Evolutionary conservation across 306 rosid species (phyloP), one percentile per base, ranked within the genome.

Genomic region (Citrullus amarus): DNA sequence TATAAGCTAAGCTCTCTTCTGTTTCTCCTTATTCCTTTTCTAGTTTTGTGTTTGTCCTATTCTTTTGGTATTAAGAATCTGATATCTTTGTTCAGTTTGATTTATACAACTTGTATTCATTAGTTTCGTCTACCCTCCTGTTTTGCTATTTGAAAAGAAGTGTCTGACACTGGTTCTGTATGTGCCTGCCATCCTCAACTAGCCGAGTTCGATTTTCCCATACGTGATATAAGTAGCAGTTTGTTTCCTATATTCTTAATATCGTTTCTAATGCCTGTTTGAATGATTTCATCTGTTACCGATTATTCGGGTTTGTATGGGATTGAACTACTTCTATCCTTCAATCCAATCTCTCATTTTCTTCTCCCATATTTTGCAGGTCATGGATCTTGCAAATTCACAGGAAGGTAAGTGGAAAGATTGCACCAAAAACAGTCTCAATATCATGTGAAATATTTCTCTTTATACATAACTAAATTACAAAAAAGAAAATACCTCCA

Each of bases 391-490:
- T 94, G 98, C 80, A 79, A 56, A 84, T 92, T 79, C 84, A 25
- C 93, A 0, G 96, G 98, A 89, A 90, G 97, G 98, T 94, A 79
- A 88, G 92, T 79, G 77, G 78, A 28, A 59, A 67, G 54, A 60
- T 60, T 7, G 5, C 1, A 43, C 79, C 61, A 80, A 43, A 39
- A 48, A 12, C 50, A 53, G 32, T 79, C 30, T 22, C 55, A 38
- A 67, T 79, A 22, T 81, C 79, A 32, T 53, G 39, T 32, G 28
- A 9, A 36, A 61, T 56, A 28, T 15, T 9, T 58, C 39, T n/a
- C 56, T 82, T 63, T 16, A 13, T 13, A 2, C 6, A 48, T 48
- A 13, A 48, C 54, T 48, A 48, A 48, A 48, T 48, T 12, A 48
- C 54, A 3, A 12, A 12, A 48, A 48, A 12, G 54, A 48, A 48